These are phyloP conservation scores for Trichoderma sp. DNA, from an alignment of 2,329 filamentous ascomycete genomes.

Conservation along the genomic window DNA sequence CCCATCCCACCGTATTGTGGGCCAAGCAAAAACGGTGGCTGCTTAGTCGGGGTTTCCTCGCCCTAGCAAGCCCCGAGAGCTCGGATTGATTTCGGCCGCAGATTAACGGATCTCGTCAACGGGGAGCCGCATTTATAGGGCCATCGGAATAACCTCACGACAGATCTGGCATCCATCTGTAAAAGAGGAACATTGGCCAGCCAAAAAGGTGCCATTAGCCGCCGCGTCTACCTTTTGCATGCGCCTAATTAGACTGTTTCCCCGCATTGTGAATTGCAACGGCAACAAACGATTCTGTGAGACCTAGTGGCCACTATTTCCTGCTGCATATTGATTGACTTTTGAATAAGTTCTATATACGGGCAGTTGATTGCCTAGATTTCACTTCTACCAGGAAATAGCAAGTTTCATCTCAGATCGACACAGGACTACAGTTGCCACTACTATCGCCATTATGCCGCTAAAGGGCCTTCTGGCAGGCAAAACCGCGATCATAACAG, in stretches of 20 bases:
- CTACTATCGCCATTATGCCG: constrained; percentile 37
- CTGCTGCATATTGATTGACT: neutral
- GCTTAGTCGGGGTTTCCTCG: constrained; percentile 5
- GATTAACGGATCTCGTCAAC: neutral
- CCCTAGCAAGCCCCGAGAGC: constrained; percentile 8
- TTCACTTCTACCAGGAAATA: neutral
- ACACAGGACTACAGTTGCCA: neutral
- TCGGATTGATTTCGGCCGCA: constrained; percentile 7
- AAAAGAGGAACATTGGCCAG: neutral
- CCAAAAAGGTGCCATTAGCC: neutral
- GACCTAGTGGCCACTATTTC: neutral
- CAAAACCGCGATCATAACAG: constrained; percentile 84
- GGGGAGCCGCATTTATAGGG: neutral
- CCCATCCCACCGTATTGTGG: constrained; percentile 14
- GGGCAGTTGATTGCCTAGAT: neutral
- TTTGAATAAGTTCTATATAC: neutral
- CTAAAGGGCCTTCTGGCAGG: constrained; percentile 58
- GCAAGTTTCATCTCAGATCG: neutral
- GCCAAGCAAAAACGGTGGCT: constrained; percentile 3
- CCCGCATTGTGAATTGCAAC: neutral
- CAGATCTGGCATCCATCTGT: neutral
- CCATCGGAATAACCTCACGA: neutral
- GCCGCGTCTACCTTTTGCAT: neutral
- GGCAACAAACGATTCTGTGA: neutral
- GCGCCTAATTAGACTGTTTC: neutral